A percentile compares a stretch with the other conserved stretches of the same genome.
Evolutionary conservation across 2,329 filamentous ascomycete genomes (phyloP).

Genomic region (Zymoseptoria crescenta): DNA sequence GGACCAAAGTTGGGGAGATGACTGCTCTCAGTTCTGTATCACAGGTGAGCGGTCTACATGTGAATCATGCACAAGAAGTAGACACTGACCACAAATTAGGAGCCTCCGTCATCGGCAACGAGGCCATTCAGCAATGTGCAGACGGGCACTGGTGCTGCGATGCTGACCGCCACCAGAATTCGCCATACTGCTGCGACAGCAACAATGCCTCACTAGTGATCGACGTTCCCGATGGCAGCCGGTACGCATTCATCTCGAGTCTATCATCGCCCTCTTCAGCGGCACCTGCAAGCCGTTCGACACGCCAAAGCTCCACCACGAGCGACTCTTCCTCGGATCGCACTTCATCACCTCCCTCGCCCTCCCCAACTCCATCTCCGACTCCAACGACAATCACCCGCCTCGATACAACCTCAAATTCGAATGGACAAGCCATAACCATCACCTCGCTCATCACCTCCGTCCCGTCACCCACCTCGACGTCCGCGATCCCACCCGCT

Average conservation of each 20-base stretch:
- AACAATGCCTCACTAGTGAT: constrained; percentile 13
- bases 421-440: constrained; percentile 2
- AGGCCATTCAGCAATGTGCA: constrained; percentile 25
- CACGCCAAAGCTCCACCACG: not conserved
- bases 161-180: constrained; percentile 11
- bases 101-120: constrained; percentile 17
- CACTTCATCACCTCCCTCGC: not conserved
- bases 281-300: not conserved
- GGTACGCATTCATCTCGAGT: constrained; percentile 15
- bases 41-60: not conserved
- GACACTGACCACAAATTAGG: not conserved
- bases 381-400: constrained; percentile 3
- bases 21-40: constrained; percentile 25
- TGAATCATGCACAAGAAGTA: not conserved
- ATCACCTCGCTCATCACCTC: constrained; percentile 3
- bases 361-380: not conserved
- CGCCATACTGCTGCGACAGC: constrained; percentile 14
- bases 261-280: constrained; percentile 6
- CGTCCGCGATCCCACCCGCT: not conserved
- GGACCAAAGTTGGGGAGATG: constrained; percentile 24
- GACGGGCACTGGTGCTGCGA: constrained; percentile 29
- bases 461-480: not conserved
- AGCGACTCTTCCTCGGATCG: not conserved
- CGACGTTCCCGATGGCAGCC: constrained; percentile 9
- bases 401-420: constrained; percentile 1